phyloP scores from a whole-genome alignment of 495 filamentous ascomycete species.

The Cenococcum geophilum region DNA sequence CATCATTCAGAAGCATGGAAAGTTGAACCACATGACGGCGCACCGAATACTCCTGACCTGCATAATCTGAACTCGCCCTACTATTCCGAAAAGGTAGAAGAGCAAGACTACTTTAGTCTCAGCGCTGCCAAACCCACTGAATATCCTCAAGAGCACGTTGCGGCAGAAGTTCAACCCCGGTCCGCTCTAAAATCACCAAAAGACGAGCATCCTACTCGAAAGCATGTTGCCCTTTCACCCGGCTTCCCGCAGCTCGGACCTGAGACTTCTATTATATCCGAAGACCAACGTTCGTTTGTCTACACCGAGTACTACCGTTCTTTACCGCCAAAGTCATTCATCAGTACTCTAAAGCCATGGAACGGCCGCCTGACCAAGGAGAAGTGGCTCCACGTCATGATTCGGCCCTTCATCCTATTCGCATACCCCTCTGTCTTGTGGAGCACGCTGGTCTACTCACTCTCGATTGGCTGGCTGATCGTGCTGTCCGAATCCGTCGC shows the following conservation, averaged over 20 bases:
- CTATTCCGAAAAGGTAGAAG: slow-evolving; percentile 17
- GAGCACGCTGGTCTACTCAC: slow-evolving; percentile 76
- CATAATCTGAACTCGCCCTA: slow-evolving; percentile 37
- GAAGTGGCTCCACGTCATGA: slow-evolving; percentile 67
- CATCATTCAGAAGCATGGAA: slow-evolving; percentile 11
- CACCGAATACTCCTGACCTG: slow-evolving; percentile 30
- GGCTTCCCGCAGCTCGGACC: not conserved
- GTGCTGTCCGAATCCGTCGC: slow-evolving; percentile 85
- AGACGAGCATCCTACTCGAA: not conserved
- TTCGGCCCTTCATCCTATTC: slow-evolving; percentile 78
- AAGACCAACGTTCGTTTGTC: not conserved
- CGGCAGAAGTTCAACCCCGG: not conserved
- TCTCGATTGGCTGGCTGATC: slow-evolving; percentile 89
- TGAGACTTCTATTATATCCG: not conserved
- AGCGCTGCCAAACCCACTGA: slow-evolving; percentile 2
- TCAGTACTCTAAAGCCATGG: slow-evolving; percentile 63
- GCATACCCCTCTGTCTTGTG: slow-evolving; percentile 86
- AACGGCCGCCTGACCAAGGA: slow-evolving; percentile 73
- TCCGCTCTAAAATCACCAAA: not conserved
- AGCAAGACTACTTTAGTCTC: slow-evolving; percentile 14
- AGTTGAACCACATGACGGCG: slow-evolving; percentile 24
- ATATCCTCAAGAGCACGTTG: no score
- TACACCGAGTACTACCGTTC: slow-evolving; percentile 33
- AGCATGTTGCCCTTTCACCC: not conserved
- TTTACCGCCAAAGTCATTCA: slow-evolving; percentile 59